phyloP scores from a whole-genome alignment of 2,329 filamentous ascomycete genomes.

The Pseudocercospora fijiensis region DNA sequence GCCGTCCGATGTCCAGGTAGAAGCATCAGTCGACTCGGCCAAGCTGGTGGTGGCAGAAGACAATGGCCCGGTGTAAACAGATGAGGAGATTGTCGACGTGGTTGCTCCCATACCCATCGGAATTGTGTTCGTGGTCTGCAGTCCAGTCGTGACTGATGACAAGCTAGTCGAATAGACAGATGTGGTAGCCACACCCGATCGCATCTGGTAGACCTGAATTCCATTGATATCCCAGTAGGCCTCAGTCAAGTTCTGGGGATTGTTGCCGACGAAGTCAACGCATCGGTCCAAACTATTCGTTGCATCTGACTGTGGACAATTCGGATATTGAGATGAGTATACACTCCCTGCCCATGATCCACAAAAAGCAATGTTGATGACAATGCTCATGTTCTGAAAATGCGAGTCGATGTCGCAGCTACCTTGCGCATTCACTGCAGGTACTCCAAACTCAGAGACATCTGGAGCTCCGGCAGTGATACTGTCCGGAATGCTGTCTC shows the following conservation, averaged over 20 bases:
- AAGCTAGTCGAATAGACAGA: slow-evolving; percentile 33
- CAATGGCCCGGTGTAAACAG: slow-evolving; percentile 34
- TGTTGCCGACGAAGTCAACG: slow-evolving; percentile 37
- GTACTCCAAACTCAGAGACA: slow-evolving; percentile 61
- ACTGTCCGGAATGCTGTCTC: slow-evolving; percentile 37
- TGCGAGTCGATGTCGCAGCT: slow-evolving; percentile 40
- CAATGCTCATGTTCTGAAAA: slow-evolving; percentile 42
- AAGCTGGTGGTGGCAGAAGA: slow-evolving; percentile 23
- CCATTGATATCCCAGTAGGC: slow-evolving; percentile 46
- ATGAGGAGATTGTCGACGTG: slow-evolving; percentile 22
- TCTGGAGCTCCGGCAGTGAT: slow-evolving; percentile 55
- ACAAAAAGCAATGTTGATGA: slow-evolving; percentile 45
- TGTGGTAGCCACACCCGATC: slow-evolving; percentile 21
- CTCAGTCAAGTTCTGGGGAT: slow-evolving; percentile 35
- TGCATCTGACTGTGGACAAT: slow-evolving; percentile 32
- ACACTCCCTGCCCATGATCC: slow-evolving; percentile 40
- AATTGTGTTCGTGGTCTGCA: slow-evolving; percentile 27
- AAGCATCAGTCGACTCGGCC: slow-evolving; percentile 8
- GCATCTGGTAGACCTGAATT: slow-evolving; percentile 43
- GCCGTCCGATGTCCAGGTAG: slow-evolving; percentile 5
- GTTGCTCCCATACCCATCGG: slow-evolving; percentile 32
- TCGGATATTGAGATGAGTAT: slow-evolving; percentile 29
- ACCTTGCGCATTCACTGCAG: slow-evolving; percentile 62
- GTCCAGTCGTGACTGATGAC: slow-evolving; percentile 24
- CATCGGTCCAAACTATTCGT: slow-evolving; percentile 32